These are phyloP conservation scores for Pseudogymnoascus sp. DNA, from an alignment of 2,329 filamentous ascomycete species.

Conservation along the genomic window DNA sequence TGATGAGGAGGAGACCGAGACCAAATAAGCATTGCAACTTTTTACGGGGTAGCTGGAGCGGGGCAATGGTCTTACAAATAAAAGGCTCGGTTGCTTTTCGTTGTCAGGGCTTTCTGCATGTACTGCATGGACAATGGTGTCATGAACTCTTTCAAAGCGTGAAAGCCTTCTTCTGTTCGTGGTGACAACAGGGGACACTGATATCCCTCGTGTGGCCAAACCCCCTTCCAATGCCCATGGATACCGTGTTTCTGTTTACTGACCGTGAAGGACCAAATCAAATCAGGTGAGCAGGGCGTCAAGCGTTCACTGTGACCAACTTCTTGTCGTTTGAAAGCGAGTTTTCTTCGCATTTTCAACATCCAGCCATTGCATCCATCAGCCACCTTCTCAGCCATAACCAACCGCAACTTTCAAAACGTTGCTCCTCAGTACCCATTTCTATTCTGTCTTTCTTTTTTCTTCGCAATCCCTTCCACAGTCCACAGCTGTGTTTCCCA, in stretches of 20 bases:
- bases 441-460: background rate
- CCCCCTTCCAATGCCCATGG: background rate
- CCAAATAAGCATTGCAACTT: conserved; percentile 24
- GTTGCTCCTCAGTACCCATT: background rate
- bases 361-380: background rate
- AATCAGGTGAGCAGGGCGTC: background rate
- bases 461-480: background rate
- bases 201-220: background rate
- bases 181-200: conserved; percentile 5
- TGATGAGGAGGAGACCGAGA: conserved; percentile 48
- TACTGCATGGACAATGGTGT: conserved; percentile 29
- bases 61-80: conserved; percentile 26
- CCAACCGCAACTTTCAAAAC: background rate
- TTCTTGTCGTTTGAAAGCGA: background rate
- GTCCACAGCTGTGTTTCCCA: conserved; percentile 4
- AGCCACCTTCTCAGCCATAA: background rate
- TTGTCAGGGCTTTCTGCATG: conserved; percentile 27
- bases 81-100: conserved; percentile 28
- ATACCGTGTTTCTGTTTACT: background rate
- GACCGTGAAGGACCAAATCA: conserved; percentile 2
- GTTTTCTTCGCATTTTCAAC: background rate
- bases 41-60: conserved; percentile 21
- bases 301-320: background rate
- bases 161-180: conserved; percentile 5
- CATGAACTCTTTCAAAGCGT: conserved; percentile 18